Base-by-base conservation (phyloP, 495 filamentous ascomycete genomes). In the Aspergillus incahuasiensis region DNA sequence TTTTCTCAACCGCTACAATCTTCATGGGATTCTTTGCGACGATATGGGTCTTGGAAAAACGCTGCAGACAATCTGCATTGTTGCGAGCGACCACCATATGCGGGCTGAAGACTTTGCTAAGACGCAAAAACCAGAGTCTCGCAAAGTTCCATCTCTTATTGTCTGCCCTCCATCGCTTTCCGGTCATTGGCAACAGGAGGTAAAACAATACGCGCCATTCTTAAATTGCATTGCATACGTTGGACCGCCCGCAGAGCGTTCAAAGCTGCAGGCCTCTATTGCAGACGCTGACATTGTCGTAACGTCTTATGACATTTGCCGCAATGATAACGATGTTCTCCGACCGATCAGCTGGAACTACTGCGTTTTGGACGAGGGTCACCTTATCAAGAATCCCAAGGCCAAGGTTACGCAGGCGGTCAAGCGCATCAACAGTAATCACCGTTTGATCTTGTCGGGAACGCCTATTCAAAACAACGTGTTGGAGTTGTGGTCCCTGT, bases 31-130 rank as follows among this genome's bases (percentile, higher is more conserved):
- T 73, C 90, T 98, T 51, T 98, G 94, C 67, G 94, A 98, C 65
- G 94, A 98, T 66, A 98, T 98, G 94, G 94, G 94, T 60, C 88
- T 98, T 42, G 94, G 94, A 30, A 98, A 98, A 71, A 98, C 94
- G 1, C 77, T 98, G 19, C 94, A 98, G 70, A 98, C 94, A 0
- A 82, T 98, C 42, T 97, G 95, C 66, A 97, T 98, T 63, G 92
- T 98, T 44, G 92, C 94, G 8, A 95, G 90, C 73, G 94, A 98
- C 67, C 94, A 98, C 67, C 91, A 96, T 66, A 76, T 94, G 67
- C 88, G 94, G 43, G 90, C 87, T 6, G 89, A 97, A 64, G 91
- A 97, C 67, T 97, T 84, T 61, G 83, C 82, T 45, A 88, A 85
- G 68, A 94, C 91, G 1, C 78, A 85, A 48, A 79, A 86, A 15